Conservation (phyloP, 352 stramenopile genomes). For the Phytopythium boreale region DNA sequence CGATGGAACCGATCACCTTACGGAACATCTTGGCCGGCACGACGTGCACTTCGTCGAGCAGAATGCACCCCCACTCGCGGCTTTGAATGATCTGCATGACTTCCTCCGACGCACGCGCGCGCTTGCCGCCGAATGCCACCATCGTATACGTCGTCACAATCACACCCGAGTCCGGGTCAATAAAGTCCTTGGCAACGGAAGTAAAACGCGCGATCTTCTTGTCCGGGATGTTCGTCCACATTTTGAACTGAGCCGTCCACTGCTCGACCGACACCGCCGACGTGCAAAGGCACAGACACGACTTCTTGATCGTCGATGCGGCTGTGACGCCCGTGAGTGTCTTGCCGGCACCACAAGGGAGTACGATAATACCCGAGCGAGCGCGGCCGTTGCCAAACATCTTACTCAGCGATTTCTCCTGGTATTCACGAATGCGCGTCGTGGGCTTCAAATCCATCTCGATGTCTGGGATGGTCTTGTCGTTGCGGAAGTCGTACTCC, state of each 20-base stretch:
- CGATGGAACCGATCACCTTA: conserved; percentile 91
- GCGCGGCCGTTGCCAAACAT: conserved; percentile 99
- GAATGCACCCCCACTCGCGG: conserved; percentile 98
- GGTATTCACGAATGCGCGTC: conserved; percentile 96
- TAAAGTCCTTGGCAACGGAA: conserved; percentile 79
- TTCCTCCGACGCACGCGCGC: conserved; percentile 89
- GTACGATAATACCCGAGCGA: conserved; percentile 98
- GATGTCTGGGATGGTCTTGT: conserved; percentile 83
- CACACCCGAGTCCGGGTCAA: conserved; percentile 82
- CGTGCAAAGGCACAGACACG: conserved; percentile 96
- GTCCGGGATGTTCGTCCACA: conserved; percentile 94
- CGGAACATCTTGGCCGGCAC: conserved; percentile 99
- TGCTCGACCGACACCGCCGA: conserved; percentile 97
- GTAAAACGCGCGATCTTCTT: conserved; percentile 87
- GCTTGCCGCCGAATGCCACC: conserved; percentile 93
- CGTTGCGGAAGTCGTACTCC: conserved; percentile 98
- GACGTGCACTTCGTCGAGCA: conserved; percentile 97
- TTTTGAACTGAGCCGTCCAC: conserved; percentile 98
- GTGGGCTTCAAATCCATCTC: conserved; percentile 89
- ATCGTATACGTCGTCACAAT: conserved; percentile 99
- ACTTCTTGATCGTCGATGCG: conserved; percentile 97
- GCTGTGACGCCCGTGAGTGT: conserved; percentile 93
- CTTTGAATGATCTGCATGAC: conserved; percentile 96
- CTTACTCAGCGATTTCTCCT: conserved; percentile 98
- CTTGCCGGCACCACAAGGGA: conserved; percentile 95